These are phyloP conservation scores for Ascocoryne sarcoides DNA, from an alignment of 2,329 filamentous ascomycete genomes.

Conservation along the genomic window DNA sequence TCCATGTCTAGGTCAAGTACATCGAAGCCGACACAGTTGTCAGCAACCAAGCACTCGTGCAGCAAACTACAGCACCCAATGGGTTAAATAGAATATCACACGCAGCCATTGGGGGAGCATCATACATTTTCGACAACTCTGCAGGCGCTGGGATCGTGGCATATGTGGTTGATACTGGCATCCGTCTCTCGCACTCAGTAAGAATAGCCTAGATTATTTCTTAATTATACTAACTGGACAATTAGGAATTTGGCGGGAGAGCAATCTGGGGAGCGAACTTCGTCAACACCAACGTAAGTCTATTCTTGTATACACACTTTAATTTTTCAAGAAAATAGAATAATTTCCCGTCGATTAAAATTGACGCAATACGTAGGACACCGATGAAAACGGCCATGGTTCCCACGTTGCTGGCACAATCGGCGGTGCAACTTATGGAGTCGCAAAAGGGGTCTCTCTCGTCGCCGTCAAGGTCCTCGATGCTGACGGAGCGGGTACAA, in stretches of 20 bases:
- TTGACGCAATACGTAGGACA: conserved; percentile 20
- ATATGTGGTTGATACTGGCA: conserved; percentile 32
- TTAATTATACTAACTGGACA: conserved; percentile 2
- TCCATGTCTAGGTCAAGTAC: conserved; percentile 40
- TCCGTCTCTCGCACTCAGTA: conserved; percentile 26
- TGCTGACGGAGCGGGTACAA: conserved; percentile 35
- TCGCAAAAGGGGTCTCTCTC: conserved; percentile 30
- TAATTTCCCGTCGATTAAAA: no score
- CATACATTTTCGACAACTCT: conserved; percentile 27
- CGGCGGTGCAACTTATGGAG: conserved; percentile 31
- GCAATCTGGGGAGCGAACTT: conserved; percentile 29
- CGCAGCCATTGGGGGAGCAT: conserved; percentile 11
- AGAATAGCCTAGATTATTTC: background rate
- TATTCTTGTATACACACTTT: no score
- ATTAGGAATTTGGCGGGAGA: conserved; percentile 29
- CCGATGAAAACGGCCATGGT: conserved; percentile 34
- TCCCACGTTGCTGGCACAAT: conserved; percentile 36
- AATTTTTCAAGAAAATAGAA: no score
- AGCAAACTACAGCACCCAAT: conserved; percentile 43
- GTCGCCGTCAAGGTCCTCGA: conserved; percentile 33
- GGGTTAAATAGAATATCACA: conserved; percentile 28
- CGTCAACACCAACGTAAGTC: conserved; percentile 12
- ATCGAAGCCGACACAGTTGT: conserved; percentile 46
- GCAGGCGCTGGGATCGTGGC: conserved; percentile 28
- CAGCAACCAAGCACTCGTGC: conserved; percentile 34